These are phyloP conservation scores for Leccinum griseonigrum DNA, from an alignment of 1,284 basidiomycete genomes.

Conservation along the genomic window DNA sequence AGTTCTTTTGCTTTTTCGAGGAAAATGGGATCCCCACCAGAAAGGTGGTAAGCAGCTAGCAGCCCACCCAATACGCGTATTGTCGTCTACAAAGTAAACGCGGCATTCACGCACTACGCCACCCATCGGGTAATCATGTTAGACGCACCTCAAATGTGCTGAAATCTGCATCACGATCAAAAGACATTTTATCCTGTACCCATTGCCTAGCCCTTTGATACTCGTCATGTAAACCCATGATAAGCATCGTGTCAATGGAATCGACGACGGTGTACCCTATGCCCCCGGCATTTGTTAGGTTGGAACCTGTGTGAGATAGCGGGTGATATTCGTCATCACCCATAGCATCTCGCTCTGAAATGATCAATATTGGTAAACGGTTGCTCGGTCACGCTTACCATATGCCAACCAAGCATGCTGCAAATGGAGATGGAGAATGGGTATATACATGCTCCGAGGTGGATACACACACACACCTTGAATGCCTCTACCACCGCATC, in stretches of 20 bases:
- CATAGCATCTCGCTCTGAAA: conserved; percentile 81
- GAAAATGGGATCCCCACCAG: conserved; percentile 62
- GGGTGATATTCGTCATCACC: conserved; percentile 90
- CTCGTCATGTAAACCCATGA: conserved; percentile 83
- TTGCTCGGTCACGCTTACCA: conserved; percentile 42
- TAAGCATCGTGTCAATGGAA: conserved; percentile 82
- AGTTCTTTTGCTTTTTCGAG: conserved; percentile 78
- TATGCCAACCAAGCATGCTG: conserved; percentile 82
- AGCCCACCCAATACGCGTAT: conserved; percentile 83
- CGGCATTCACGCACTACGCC: conserved; percentile 1
- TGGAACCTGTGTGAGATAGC: conserved; percentile 68
- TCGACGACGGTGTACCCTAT: conserved; percentile 87
- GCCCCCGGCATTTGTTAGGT: conserved; percentile 72
- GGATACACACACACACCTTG: conserved; percentile 49
- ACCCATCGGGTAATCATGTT: not conserved
- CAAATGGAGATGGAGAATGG: conserved; percentile 16
- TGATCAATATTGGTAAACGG: conserved; percentile 22
- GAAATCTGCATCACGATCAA: conserved; percentile 79
- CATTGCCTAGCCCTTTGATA: conserved; percentile 77
- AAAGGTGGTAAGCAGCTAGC: conserved; percentile 80
- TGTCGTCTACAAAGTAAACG: conserved; percentile 52
- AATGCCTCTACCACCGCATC: conserved; percentile 76
- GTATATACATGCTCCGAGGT: conserved; percentile 1
- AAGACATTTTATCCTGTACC: conserved; percentile 69
- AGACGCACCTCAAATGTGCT: conserved; percentile 87